These are phyloP conservation scores for Vigna hirtella DNA, from an alignment of 306 rosid genomes.

Conservation along the genomic window DNA sequence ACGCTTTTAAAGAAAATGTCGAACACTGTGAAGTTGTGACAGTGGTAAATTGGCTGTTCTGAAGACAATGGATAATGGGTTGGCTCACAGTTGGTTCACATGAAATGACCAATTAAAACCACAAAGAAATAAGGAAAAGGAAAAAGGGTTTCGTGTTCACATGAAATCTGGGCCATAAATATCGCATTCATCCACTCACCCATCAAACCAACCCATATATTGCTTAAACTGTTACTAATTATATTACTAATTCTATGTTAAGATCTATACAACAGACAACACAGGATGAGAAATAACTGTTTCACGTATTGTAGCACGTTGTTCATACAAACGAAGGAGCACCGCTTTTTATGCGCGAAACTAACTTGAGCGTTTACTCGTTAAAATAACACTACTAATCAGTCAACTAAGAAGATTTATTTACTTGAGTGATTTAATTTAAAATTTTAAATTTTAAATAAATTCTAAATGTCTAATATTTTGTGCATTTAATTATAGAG, in stretches of 20 bases:
- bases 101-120: conserved; percentile 37
- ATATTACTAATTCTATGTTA: neutral
- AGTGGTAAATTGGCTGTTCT: conserved; percentile 6
- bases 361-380: neutral
- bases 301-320: neutral
- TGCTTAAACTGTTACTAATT: neutral
- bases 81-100: conserved; percentile 38
- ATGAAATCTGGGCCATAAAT: conserved; percentile 41
- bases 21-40: conserved; percentile 21
- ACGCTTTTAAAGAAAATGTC: neutral
- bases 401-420: neutral
- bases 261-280: neutral
- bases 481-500: neutral
- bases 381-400: neutral
- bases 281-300: neutral
- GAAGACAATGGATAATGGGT: neutral
- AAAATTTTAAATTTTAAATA: neutral
- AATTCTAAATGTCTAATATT: neutral
- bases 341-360: neutral
- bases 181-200: neutral
- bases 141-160: conserved; percentile 38
- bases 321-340: neutral
- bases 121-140: neutral
- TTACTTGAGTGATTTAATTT: neutral
- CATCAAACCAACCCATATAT: neutral